phyloP scores from a whole-genome alignment of 2,329 filamentous ascomycete species.

The Zymoseptoria passerinii region DNA sequence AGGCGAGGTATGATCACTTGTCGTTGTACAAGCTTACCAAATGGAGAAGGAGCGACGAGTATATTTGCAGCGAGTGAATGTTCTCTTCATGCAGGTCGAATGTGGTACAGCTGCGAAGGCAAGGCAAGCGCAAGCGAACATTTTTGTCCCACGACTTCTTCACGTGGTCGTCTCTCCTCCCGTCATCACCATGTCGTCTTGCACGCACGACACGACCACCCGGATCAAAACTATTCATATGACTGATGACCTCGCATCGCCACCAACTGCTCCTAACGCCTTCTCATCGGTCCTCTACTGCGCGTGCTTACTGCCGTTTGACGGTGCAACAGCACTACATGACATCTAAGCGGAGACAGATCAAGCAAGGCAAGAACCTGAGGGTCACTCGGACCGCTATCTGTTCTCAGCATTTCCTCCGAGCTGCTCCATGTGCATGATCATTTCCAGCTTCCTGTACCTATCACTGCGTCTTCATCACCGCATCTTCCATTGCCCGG shows the following conservation, averaged over 20 bases:
- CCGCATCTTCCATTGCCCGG: not conserved
- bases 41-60: not conserved
- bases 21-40: not conserved
- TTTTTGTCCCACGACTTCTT: not conserved
- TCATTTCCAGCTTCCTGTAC: not conserved
- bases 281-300: too few relatives aligned
- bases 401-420: not conserved
- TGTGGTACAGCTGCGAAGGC: not conserved
- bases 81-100: not conserved
- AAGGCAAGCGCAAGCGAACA: not conserved
- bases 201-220: not conserved
- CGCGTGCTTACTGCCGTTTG: too few relatives aligned
- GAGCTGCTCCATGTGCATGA: not conserved
- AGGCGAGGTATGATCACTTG: not conserved
- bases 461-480: not conserved
- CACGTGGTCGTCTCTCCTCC: not conserved
- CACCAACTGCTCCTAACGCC: not conserved
- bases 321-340: too few relatives aligned
- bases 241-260: not conserved
- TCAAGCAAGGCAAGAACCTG: not conserved
- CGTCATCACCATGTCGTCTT: not conserved
- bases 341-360: too few relatives aligned
- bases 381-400: not conserved
- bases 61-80: not conserved
- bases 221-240: not conserved